Base-by-base conservation (phyloP, 1,284 basidiomycete genomes). In the Sporisorium exsertum region DNA sequence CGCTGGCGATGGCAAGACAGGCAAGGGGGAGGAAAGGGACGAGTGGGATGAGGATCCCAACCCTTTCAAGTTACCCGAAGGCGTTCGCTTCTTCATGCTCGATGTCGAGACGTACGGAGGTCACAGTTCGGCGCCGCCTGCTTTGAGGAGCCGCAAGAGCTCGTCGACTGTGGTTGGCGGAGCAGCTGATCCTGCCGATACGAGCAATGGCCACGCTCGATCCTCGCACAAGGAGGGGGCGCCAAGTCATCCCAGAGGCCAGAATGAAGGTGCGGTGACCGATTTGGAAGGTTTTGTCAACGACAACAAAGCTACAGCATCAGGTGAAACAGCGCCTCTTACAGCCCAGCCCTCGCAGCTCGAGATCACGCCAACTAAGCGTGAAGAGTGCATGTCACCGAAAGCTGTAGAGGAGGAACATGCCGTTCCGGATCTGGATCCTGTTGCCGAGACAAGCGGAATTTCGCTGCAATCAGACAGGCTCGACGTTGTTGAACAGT, bases 11-110 rank as follows among this genome's bases (percentile, higher is more conserved):
- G 52, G 22, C n/a, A 42, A 58, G 52, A 24, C 64, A 15, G 60
- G 20, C 24, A 47, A 60, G 51, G n/a, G 55, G 5, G 57, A 37
- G 5, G 59, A 43, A 9, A 55, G 55, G 27, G 49, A 37, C 27
- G 54, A 50, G 22, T 20, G 20, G 20, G 64, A 63, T 0, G 59
- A 62, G 9, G 62, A 60, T 22, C 58, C 56, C 2, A 87, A 87
- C 60, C 84, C 86, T 0, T 86, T 85, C 64, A 86, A 93, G 9
- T 89, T 97, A 2, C 92, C 93, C 1, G 93, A 95, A 78, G 94
- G 94, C 13, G 90, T 95, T 64, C 94, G 94, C 79, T 97, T 94
- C 83, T 95, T 93, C 86, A 91, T 94, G 89, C 90, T 97, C 18
- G 92, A 95, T 83, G 94, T 95, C 6, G 95, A 97, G 84, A 93